Conservation (phyloP, 208 protist species). For the Leishmania lainsoni region DNA sequence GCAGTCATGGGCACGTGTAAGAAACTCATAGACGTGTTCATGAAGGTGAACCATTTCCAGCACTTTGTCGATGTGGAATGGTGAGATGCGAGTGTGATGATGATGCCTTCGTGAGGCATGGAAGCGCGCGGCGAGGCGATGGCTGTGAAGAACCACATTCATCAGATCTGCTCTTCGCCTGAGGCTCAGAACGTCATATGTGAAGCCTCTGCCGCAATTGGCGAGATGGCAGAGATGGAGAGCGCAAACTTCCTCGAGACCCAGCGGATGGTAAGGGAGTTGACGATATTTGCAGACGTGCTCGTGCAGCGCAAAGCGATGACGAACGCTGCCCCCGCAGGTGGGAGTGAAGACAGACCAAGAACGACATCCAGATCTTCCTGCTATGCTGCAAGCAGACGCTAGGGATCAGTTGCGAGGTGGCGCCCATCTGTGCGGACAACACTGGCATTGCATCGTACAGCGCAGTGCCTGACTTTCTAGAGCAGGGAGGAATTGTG, state of each 20-base stretch:
- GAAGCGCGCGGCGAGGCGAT: slow-evolving; percentile 60
- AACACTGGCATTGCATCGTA: slow-evolving; percentile 48
- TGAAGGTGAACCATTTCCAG: slow-evolving; percentile 39
- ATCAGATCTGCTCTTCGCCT: slow-evolving; percentile 50
- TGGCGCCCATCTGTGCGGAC: slow-evolving; percentile 40
- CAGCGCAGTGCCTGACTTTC: slow-evolving; percentile 64
- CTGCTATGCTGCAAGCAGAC: slow-evolving; percentile 66
- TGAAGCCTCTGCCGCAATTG: slow-evolving; percentile 23
- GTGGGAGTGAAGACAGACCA: slow-evolving; percentile 49
- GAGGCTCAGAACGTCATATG: slow-evolving; percentile 34
- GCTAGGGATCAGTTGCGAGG: slow-evolving; percentile 60
- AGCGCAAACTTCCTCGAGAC: slow-evolving; percentile 72
- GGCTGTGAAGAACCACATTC: slow-evolving; percentile 40
- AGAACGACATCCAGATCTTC: slow-evolving; percentile 66
- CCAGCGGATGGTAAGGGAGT: slow-evolving; percentile 33
- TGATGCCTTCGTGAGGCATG: slow-evolving; percentile 74
- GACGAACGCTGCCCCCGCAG: slow-evolving; percentile 37
- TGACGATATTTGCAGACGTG: slow-evolving; percentile 45
- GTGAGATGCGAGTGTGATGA: slow-evolving; percentile 62
- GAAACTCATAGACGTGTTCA: slow-evolving; percentile 43
- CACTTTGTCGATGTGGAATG: slow-evolving; percentile 38
- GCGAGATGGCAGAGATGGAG: slow-evolving; percentile 47
- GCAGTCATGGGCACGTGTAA: slow-evolving; percentile 50
- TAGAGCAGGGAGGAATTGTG: slow-evolving; percentile 66
- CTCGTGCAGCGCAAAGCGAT: slow-evolving; percentile 58